A percentile compares a stretch with the other conserved stretches of the same genome.
These are phyloP conservation scores for Aegilops umbellulata DNA, from an alignment of 176 grass and related monocot genomes.

Conservation along the genomic window DNA sequence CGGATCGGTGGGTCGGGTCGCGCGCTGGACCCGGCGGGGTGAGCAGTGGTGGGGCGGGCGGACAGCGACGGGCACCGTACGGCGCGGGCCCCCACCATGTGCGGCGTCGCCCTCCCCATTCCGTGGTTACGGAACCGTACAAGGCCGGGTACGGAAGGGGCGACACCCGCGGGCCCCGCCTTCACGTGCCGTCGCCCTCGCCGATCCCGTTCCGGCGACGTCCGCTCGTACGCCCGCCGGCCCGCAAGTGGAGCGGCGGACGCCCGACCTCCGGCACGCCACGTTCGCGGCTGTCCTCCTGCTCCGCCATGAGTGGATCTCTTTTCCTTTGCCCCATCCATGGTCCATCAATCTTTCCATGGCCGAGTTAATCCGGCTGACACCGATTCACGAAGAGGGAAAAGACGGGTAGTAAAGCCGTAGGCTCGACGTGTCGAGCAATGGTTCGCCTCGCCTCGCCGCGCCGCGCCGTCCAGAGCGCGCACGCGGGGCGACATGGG, in stretches of 20 bases:
- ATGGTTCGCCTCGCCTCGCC: accelerated
- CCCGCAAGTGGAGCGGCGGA: background rate
- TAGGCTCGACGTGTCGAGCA: background rate
- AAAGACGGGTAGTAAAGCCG: no score
- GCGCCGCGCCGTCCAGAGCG: no score
- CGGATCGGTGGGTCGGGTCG: background rate
- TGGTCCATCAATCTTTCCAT: background rate
- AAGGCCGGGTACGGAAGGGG: conserved; percentile 48
- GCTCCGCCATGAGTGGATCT: background rate
- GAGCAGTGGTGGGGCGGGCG: no score
- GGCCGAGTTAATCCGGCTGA: background rate
- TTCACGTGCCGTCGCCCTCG: conserved; percentile 27
- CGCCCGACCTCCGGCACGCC: background rate
- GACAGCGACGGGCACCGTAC: conserved; percentile 24
- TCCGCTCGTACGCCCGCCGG: background rate
- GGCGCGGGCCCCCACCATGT: conserved; percentile 19
- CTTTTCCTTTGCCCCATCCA: no score
- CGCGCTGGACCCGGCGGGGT: background rate
- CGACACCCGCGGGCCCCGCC: background rate
- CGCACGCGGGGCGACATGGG: no score
- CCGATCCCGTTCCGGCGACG: background rate
- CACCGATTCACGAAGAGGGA: no score
- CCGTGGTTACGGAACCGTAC: conserved; percentile 60
- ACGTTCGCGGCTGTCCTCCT: background rate
- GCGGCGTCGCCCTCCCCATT: background rate